A percentile compares a stretch with the other conserved stretches of the same genome.
Evolutionary conservation across 2,329 filamentous ascomycete genomes (phyloP).

Genomic region (Neoscytalidium dimidiatum): DNA sequence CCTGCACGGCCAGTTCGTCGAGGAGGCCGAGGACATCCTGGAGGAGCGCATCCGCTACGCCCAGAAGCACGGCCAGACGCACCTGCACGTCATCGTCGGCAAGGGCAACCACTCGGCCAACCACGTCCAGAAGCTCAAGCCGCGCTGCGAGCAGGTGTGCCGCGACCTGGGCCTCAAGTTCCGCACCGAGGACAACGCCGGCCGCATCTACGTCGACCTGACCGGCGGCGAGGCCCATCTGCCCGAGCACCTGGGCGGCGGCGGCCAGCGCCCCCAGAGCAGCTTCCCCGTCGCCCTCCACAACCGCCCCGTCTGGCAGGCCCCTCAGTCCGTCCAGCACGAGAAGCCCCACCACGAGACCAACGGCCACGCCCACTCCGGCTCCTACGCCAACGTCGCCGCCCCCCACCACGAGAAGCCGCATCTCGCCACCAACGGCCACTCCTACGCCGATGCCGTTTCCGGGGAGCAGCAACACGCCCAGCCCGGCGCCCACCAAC

Average conservation of each 20-base stretch:
- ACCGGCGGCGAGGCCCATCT: slow-evolving; percentile 66
- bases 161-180: slow-evolving; percentile 80
- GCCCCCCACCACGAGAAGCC: not conserved
- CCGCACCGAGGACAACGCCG: slow-evolving; percentile 83
- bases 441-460: not conserved
- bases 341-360: slow-evolving; percentile 17
- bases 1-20: slow-evolving; percentile 90
- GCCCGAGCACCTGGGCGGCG: slow-evolving; percentile 40
- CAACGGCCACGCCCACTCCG: not conserved
- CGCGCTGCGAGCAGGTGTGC: slow-evolving; percentile 87
- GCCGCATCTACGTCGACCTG: slow-evolving; percentile 85
- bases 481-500: slow-evolving; percentile 34
- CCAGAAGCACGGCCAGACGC: slow-evolving; percentile 69
- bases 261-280: slow-evolving; percentile 42
- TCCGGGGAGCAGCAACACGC: not conserved
- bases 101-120: slow-evolving; percentile 85
- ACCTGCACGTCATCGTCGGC: slow-evolving; percentile 93
- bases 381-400: not conserved
- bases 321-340: not conserved
- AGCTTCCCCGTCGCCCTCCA: slow-evolving; percentile 38
- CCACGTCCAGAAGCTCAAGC: slow-evolving; percentile 92
- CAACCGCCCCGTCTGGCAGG: slow-evolving; percentile 33
- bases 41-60: slow-evolving; percentile 83
- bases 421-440: not conserved
- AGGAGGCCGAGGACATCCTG: slow-evolving; percentile 90